phyloP scores from a whole-genome alignment of 2,329 filamentous ascomycete genomes.

The Bimuria novae-zelandiae region DNA sequence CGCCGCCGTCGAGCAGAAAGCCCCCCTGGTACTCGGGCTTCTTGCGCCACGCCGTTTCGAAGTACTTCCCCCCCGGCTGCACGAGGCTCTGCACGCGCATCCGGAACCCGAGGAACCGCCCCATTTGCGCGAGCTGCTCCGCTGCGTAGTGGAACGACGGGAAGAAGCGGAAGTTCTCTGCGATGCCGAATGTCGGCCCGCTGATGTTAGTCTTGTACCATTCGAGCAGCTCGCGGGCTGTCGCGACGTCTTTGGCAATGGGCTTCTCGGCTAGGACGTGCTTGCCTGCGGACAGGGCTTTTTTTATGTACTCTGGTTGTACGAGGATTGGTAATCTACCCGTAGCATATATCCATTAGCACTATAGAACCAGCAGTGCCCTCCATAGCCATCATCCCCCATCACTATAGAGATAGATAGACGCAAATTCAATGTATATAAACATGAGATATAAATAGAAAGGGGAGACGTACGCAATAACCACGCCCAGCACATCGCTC shows the following conservation, averaged over 20 bases:
- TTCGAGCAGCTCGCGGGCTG: constrained; percentile 54
- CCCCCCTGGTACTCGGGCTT: constrained; percentile 73
- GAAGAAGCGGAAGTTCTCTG: constrained; percentile 74
- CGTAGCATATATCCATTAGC: no score
- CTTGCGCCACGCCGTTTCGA: constrained; percentile 66
- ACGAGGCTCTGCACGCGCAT: constrained; percentile 54
- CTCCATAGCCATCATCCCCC: constrained; percentile 8
- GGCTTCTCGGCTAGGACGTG: constrained; percentile 74
- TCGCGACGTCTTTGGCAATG: constrained; percentile 63
- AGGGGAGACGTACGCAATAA: constrained; percentile 54
- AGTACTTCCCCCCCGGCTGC: constrained; percentile 58
- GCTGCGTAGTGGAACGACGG: constrained; percentile 59
- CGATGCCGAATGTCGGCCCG: constrained; percentile 55
- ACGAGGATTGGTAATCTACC: constrained; percentile 64
- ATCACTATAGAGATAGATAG: neutral
- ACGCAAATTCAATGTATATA: neutral
- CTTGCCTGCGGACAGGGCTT: constrained; percentile 67
- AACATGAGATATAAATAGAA: neutral
- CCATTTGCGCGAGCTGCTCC: constrained; percentile 56
- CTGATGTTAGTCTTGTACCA: constrained; percentile 52
- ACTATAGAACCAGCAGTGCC: no score
- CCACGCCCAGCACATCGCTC: constrained; percentile 59
- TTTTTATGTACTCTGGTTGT: constrained; percentile 63
- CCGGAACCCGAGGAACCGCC: constrained; percentile 60
- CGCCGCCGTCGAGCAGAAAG: constrained; percentile 75